A percentile compares a stretch with the other conserved stretches of the same genome.
Conservation (phyloP, 1,139 yeast species). For the Taphrina pruni region DNA sequence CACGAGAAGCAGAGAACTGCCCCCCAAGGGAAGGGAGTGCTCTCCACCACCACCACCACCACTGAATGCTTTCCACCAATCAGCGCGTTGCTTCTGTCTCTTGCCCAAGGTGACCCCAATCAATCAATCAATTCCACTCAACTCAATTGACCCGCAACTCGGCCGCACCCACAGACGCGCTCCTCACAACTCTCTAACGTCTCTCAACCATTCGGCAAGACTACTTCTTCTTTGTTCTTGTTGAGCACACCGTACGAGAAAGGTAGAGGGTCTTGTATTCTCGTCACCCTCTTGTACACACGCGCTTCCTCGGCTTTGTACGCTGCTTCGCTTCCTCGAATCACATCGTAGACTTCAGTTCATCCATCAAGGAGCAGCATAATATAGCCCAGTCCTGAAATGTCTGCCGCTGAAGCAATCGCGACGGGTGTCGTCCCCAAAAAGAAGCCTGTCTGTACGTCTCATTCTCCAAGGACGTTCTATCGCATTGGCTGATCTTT, state of each 20-base stretch:
- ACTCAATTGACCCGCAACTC: background rate
- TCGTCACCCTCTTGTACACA: too few relatives aligned
- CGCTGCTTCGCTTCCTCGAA: background rate
- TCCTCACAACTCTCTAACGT: background rate
- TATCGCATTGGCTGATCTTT: background rate
- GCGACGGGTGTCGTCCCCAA: conserved; percentile 36
- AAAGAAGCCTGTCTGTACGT: conserved; percentile 40
- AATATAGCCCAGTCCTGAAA: background rate
- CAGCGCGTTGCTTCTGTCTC: background rate
- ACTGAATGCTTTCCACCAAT: background rate
- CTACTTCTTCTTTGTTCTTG: background rate
- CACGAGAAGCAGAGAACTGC: too few relatives aligned
- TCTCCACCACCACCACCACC: background rate
- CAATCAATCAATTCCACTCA: background rate
- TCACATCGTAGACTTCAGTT: background rate
- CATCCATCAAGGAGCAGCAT: background rate
- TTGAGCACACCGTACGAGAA: background rate
- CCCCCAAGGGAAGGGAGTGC: too few relatives aligned
- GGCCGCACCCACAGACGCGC: background rate
- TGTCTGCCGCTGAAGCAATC: conserved; percentile 36
- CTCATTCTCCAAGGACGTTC: background rate
- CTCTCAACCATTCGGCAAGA: background rate
- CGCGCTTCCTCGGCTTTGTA: too few relatives aligned
- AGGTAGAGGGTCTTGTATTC: background rate
- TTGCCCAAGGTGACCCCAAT: background rate